A percentile compares a stretch with the other conserved stretches of the same genome.
These are phyloP conservation scores for Closterium sp. DNA, from an alignment of 139 green algal species.

Conservation along the genomic window DNA sequence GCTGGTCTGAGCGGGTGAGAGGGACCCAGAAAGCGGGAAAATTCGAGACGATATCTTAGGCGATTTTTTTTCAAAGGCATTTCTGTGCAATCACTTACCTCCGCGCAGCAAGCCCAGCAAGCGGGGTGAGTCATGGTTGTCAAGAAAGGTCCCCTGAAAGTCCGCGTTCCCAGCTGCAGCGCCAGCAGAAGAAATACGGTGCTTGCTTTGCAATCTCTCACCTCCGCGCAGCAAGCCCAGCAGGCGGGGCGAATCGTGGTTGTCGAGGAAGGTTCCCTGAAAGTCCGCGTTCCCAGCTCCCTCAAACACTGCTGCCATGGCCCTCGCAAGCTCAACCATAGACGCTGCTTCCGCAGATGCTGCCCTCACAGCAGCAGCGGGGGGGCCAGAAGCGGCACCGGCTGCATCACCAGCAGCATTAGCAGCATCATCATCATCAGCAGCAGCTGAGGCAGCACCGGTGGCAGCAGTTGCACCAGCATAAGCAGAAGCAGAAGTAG, in stretches of 20 bases:
- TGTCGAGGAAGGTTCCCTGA: constrained; percentile 18
- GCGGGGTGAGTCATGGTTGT: constrained; percentile 22
- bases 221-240: neutral
- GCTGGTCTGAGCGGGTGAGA: too few species aligned
- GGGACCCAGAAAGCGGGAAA: too few species aligned
- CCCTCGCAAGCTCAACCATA: constrained; percentile 4
- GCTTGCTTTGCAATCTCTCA: too few species aligned
- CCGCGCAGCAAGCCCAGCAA: neutral
- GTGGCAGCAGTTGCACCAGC: too few species aligned
- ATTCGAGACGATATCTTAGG: too few species aligned
- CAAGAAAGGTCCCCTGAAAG: constrained; percentile 7
- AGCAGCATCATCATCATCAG: neutral
- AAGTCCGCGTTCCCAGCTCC: neutral
- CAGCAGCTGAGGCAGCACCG: too few species aligned
- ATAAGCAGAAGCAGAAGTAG: too few species aligned
- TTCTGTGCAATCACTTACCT: neutral
- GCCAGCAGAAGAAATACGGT: too few species aligned
- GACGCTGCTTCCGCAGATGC: neutral
- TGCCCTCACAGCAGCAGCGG: neutral
- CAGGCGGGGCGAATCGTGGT: constrained; percentile 7
- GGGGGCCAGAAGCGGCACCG: too few species aligned
- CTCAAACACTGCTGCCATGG: neutral
- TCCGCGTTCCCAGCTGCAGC: neutral
- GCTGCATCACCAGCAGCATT: too few species aligned
- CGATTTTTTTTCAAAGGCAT: too few species aligned